Evolutionary conservation across 352 stramenopile genomes (phyloP), one percentile per base, ranked within the genome.

Genomic region (Pythium pectinolyticum): DNA sequence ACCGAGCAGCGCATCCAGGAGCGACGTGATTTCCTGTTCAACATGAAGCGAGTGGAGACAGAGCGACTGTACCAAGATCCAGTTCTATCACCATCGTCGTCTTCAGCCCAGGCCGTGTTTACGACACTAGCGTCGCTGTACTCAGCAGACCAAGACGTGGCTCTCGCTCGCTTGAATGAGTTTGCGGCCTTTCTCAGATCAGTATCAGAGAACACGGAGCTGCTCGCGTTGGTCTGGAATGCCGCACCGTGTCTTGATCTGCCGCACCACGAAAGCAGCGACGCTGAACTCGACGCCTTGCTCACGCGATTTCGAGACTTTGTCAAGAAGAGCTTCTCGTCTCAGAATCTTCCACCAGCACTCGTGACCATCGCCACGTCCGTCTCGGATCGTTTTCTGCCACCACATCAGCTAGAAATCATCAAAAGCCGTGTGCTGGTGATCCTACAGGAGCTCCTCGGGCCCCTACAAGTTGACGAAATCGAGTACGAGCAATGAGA

Each of bases 281-380:
- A 59, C n/a, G 59, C 77, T 17, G 78, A 93, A 40, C 85, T 94
- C 41, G 47, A 74, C 24, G 4, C 25, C 12, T 77, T 89, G 62
- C 32, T 90, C 0, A 57, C 55, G 12, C 50, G 62, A 9, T 66
- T 90, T 14, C 52, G 69, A 4, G 39, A 60, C 15, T 88, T 83
- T 47, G 63, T 90, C n/a, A n/a, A n/a, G n/a, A n/a, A n/a, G n/a
- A n/a, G n/a, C n/a, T n/a, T 22, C 34, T 35, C 0, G 35, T 24
- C n/a, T 19, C 37, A 9, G 25, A 15, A 17, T 66, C 72, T 32
- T n/a, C 69, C 61, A 60, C 88, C 88, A n/a, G 59, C 69, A 12
- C 62, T 96, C n/a, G 78, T 95, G 45, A 94, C 86, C 6, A 84
- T 96, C 22, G 86, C 88, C 7, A 93, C 88, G 52, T 96, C 88